phyloP scores from a whole-genome alignment of 257 asterid genomes.

The Echites panduratus region DNA sequence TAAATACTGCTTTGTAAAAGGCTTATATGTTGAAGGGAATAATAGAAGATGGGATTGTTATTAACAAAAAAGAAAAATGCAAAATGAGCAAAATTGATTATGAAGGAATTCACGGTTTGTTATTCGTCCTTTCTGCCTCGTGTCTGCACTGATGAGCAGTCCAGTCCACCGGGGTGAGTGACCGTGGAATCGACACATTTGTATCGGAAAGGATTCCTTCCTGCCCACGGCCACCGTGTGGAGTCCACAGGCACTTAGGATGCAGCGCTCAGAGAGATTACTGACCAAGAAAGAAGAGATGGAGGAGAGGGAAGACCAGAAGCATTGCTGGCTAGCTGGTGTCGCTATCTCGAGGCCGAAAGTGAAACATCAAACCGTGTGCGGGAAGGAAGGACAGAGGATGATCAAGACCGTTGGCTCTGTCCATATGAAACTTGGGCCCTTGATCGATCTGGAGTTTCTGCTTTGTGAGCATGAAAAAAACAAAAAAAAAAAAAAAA shows the following conservation, averaged over 20 bases:
- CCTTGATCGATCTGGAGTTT: constrained; percentile 24
- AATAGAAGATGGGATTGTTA: neutral
- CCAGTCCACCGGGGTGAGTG: neutral
- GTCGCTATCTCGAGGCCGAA: constrained; percentile 45
- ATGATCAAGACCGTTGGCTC: constrained; percentile 23
- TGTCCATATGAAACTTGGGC: constrained; percentile 1
- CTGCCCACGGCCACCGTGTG: neutral
- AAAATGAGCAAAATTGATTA: too few species aligned
- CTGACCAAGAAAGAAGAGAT: neutral
- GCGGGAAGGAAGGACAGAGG: constrained; percentile 22
- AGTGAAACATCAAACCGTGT: constrained; percentile 35
- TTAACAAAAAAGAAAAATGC: too few species aligned
- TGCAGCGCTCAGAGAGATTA: neutral
- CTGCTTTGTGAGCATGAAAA: constrained; percentile 7
- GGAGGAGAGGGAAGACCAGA: neutral
- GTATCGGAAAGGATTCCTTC: neutral
- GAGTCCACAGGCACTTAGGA: constrained; percentile 19
- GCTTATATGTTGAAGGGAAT: neutral
- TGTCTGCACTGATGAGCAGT: neutral
- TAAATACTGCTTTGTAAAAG: too few species aligned
- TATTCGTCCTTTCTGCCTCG: neutral
- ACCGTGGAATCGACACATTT: neutral
- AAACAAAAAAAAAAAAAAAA: too few species aligned
- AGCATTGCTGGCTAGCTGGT: constrained; percentile 34
- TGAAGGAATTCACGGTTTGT: neutral